phyloP scores from a whole-genome alignment of 1,139 yeast species.

The Geotrichum fermentans region DNA sequence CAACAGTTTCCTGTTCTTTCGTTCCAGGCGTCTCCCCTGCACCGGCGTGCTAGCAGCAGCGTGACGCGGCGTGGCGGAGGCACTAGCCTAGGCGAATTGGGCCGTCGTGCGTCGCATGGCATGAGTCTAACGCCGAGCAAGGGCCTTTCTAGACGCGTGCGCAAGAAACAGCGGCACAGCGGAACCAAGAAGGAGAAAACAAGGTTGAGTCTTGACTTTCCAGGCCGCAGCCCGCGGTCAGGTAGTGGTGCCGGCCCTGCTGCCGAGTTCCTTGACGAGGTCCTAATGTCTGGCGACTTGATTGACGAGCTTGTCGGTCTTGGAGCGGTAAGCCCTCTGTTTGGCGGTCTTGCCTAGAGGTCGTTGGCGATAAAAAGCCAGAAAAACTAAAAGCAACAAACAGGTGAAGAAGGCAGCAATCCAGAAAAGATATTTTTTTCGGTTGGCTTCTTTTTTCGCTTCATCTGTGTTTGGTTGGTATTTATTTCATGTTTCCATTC shows the following conservation, averaged over 20 bases:
- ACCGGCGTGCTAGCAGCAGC: not conserved
- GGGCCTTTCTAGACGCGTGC: not conserved
- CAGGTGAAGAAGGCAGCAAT: too few species aligned
- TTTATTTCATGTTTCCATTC: not conserved
- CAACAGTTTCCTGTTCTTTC: not conserved
- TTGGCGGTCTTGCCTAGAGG: slow-evolving; percentile 29
- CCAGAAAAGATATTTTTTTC: too few species aligned
- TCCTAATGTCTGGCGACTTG: slow-evolving; percentile 26
- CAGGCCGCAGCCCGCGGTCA: not conserved
- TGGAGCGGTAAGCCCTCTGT: slow-evolving; percentile 38
- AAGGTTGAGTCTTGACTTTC: too few species aligned
- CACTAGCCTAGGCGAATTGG: not conserved
- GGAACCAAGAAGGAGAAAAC: not conserved
- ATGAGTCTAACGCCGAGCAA: not conserved
- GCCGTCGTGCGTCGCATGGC: not conserved
- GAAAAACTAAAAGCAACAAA: too few species aligned
- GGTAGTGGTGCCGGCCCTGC: not conserved
- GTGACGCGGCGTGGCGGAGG: not conserved
- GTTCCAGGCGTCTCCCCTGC: not conserved
- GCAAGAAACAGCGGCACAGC: not conserved
- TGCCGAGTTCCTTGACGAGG: not conserved
- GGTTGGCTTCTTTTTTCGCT: not conserved
- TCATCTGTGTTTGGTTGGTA: not conserved
- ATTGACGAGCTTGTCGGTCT: slow-evolving; percentile 37
- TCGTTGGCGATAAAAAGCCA: too few species aligned